Base-by-base conservation (phyloP, 345 rosid genomes). In the Corymbia maculata region DNA sequence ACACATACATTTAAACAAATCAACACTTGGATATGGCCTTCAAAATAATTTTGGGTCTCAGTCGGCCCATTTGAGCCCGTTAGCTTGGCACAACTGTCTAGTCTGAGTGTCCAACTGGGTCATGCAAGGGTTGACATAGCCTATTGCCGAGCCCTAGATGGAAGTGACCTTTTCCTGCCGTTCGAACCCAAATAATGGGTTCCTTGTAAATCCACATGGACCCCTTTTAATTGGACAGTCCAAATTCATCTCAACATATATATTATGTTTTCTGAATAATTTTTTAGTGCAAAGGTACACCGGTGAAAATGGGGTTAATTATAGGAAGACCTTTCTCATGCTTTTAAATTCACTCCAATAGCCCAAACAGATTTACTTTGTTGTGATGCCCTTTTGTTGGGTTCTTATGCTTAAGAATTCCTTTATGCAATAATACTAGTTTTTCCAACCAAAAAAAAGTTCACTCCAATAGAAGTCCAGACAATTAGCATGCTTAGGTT, bases 101-200 rank as follows among this genome's bases (percentile, higher is more conserved):
- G 19, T n/a, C 4, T 14, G 14, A 64, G 30, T 4, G 5, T n/a
- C 32, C 13, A 64, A 16, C 14, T 9, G 0, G 12, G 75, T 28
- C 6, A 16, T 64, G 75, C 9, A 0, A 0, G 1, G 30, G 75
- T n/a, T 9, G 75, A 64, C 30, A 32, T 1, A n/a, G 1, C 75
- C 36, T 6, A 4, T n/a, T 13, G 36, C 36, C 75, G 4, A 64
- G 8, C 30, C 16, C 17, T 64, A 64, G 30, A 59, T 26, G 15
- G 68, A 26, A 7, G 68, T 11, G 15, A 59, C 68, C 68, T 0
- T 26, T 59, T 26, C 15, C 0, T 52, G 55, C 21, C 15, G 15
- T 16, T 4, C 15, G 7, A 6, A 52, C 19, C 21, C 7, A 16
- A 52, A 52, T 15, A 16, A 52, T 16, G 55, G 55, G 55, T 52